Evolutionary conservation across 1,139 yeast species (phyloP), one percentile per base, ranked within the genome.

Genomic region (Debaryomyces subglobosus): DNA sequence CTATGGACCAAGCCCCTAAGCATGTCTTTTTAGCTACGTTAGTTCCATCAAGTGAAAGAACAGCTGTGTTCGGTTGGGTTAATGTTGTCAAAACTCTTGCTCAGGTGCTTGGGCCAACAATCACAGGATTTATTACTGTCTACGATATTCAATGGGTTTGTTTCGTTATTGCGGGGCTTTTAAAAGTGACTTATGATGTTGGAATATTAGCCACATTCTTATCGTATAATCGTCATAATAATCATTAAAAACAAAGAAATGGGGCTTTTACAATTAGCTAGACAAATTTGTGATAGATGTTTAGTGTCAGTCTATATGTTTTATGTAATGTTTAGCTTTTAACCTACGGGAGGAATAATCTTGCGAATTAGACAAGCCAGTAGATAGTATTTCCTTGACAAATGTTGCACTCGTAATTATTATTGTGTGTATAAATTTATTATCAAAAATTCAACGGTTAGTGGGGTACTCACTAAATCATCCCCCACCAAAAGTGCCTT

Each of bases 1-100:
- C 73, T 16, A 74, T 74, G 79, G 79, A 74, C 51, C 71, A 70
- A 42, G 76, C 78, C 2, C 76, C 79, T 10, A 74, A 74, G 45
- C 75, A 72, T 44, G 78, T 74, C 2, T 72, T 74, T 47, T 59
- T 74, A 34, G 74, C 77, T 4, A 63, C 77, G 0, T 58, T 72
- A 44, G 70, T 70, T 5, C 67, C 72, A 1, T 69, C 69, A 41
- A 58, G 62, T 38, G 71, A 70, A 45, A 56, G 77, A 39, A 71
- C 78, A 2, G 70, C 73, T 0, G 75, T 71, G 2, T 65, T 74
- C 48, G 74, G 73, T 2, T 67, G 74, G 66, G 74, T 69, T 12
- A 74, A 74, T 55, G 71, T 74, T n/a, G 68, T 72, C 13, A 67
- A 73, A 49, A 72, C 76, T 1, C 49, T 72, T 45, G 74, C 74